A percentile compares a stretch with the other conserved stretches of the same genome.
Conservation (phyloP, 768 basidiomycete species). For the Lentinula detonsa region DNA sequence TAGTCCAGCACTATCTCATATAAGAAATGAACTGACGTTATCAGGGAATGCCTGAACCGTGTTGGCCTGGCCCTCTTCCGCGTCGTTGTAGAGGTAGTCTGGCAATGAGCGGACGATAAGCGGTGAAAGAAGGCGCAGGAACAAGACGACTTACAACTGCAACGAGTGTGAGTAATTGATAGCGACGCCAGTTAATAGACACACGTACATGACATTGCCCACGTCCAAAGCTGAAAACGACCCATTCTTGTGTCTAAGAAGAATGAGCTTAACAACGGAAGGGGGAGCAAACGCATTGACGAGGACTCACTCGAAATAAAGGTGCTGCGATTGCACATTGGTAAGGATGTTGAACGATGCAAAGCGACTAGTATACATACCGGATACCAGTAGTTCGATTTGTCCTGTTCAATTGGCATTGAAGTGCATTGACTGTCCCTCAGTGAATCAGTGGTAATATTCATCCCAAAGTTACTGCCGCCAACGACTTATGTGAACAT, state of each 20-base stretch:
- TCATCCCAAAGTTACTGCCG: constrained; percentile 44
- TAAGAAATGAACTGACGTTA: constrained; percentile 29
- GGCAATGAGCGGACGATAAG: background rate
- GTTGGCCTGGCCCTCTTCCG: constrained; percentile 39
- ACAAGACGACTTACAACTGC: constrained; percentile 10
- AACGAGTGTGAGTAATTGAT: background rate
- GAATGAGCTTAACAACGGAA: background rate
- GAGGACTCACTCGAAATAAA: constrained; percentile 42
- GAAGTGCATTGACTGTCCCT: constrained; percentile 45
- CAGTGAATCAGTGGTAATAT: constrained; percentile 32
- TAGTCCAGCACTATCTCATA: background rate
- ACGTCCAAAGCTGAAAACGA: constrained; percentile 37
- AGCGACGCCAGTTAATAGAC: background rate
- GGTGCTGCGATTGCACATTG: constrained; percentile 24
- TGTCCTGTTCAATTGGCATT: constrained; percentile 39
- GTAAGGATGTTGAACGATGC: background rate
- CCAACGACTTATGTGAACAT: constrained; percentile 37
- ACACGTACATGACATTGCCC: constrained; percentile 38
- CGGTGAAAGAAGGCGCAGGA: background rate
- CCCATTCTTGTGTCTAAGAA: constrained; percentile 38
- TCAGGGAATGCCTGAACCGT: constrained; percentile 49
- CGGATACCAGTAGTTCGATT: constrained; percentile 41
- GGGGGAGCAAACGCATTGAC: background rate
- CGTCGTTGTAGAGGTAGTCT: constrained; percentile 31
- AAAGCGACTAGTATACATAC: constrained; percentile 20